phyloP scores from a whole-genome alignment of 2,329 filamentous ascomycete species.

The Stromatinia cepivora region DNA sequence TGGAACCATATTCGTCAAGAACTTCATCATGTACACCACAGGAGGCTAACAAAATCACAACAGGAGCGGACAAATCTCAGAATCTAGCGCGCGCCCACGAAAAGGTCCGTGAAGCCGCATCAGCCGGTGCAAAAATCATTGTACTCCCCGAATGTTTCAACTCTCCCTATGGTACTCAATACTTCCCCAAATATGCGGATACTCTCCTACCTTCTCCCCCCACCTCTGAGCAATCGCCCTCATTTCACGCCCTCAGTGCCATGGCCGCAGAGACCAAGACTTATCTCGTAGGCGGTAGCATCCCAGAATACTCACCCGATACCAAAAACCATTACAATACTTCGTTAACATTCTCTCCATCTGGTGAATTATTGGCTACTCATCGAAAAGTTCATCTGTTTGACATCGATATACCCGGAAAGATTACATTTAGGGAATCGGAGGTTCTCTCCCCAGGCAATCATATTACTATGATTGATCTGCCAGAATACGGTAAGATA shows the following conservation, averaged over 20 bases:
- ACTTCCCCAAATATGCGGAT: constrained; percentile 91
- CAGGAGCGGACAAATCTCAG: constrained; percentile 74
- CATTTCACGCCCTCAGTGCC: constrained; percentile 78
- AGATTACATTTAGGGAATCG: constrained; percentile 87
- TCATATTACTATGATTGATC: constrained; percentile 79
- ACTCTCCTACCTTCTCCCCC: constrained; percentile 78
- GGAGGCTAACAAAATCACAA: constrained; percentile 30
- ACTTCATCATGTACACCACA: constrained; percentile 31
- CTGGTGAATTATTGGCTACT: constrained; percentile 76
- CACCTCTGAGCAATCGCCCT: constrained; percentile 67
- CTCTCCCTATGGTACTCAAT: constrained; percentile 88
- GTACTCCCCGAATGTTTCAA: constrained; percentile 99
- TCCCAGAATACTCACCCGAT: constrained; percentile 73
- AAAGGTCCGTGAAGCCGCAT: constrained; percentile 80
- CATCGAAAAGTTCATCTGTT: constrained; percentile 96
- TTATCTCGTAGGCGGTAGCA: constrained; percentile 88
- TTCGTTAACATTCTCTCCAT: constrained; percentile 75
- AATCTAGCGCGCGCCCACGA: constrained; percentile 80
- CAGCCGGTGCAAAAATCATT: constrained; percentile 76
- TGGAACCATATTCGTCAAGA: constrained; percentile 26
- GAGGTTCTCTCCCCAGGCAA: constrained; percentile 86
- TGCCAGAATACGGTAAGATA: constrained; percentile 85
- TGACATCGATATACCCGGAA: constrained; percentile 95
- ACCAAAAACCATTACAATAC: constrained; percentile 85
- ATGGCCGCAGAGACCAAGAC: constrained; percentile 77